These are phyloP conservation scores for Phytopythium vexans DNA, from an alignment of 352 stramenopile species.

Conservation along the genomic window DNA sequence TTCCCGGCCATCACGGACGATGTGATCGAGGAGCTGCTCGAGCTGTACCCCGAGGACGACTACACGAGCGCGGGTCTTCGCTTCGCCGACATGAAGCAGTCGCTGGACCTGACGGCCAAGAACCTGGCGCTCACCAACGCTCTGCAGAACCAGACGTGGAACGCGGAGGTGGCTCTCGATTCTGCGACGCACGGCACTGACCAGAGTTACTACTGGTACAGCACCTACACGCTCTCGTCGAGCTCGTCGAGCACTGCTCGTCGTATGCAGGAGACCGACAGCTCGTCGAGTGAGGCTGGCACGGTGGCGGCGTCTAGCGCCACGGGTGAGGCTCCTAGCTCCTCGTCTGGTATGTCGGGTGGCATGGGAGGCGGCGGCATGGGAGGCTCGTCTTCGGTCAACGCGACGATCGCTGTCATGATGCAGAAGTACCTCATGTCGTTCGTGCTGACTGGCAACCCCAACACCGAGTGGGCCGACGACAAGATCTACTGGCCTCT, in stretches of 20 bases:
- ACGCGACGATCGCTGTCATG: constrained; percentile 13
- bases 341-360: constrained; percentile 5
- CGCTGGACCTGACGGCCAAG: constrained; percentile 16
- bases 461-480: constrained; percentile 2
- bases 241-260: constrained; percentile 12
- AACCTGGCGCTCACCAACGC: constrained; percentile 18
- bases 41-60: constrained; percentile 15
- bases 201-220: constrained; percentile 27
- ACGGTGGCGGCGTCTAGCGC: too few relatives aligned
- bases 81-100: constrained; percentile 23
- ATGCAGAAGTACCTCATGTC: constrained; percentile 5
- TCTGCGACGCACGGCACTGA: constrained; percentile 14
- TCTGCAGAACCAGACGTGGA: constrained; percentile 18
- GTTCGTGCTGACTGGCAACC: constrained; percentile 3
- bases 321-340: too few relatives aligned
- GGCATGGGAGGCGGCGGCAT: too few relatives aligned
- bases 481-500: constrained; percentile 9
- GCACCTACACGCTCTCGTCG: constrained; percentile 17
- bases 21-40: too few relatives aligned
- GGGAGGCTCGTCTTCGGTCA: constrained; percentile 12
- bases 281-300: neutral
- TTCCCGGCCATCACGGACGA: too few relatives aligned
- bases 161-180: constrained; percentile 9
- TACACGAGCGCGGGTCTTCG: constrained; percentile 14
- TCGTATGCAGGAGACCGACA: constrained; percentile 6